Evolutionary conservation across 495 filamentous ascomycete genomes (phyloP), one percentile per base, ranked within the genome.

Genomic region (Entonaema liquescens): DNA sequence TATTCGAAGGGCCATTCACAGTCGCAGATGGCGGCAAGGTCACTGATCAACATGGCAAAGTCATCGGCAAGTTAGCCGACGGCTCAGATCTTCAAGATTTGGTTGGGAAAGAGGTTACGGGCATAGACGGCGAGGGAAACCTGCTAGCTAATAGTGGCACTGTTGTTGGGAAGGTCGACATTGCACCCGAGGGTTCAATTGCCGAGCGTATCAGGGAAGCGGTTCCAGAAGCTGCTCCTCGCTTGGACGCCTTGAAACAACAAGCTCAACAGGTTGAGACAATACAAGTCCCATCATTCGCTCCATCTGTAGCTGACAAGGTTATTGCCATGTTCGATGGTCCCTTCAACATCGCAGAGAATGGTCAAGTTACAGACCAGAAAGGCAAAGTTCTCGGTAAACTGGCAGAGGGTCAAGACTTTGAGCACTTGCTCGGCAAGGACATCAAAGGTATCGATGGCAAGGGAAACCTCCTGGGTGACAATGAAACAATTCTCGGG

Each of bases 41-140:
- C 68, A 84, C 88, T 17, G 90, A 92, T 73, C 84, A 86, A 38
- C 84, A 93, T 56, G 92, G 91, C 68, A 88, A 92, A 70, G 83
- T 91, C 55, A 85, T 95, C 64, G 92, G 92, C 52, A 87, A 88
- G 26, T 86, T 89, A 42, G 83, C 87, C 40, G 86, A 89, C 49
- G 92, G 90, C 47, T 87, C 90, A 72, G 88, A 85, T 86, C 50
- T 89, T 85, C 77, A 88, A 89, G 85, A 90, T 60, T 79, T 88
- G 35, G 87, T 95, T 58, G 93, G 93, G 25, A 83, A 87, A 67
- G 83, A 95, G 23, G 80, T 90, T 13, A 88, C 92, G 59, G 93
- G 93, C 19, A 91, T 95, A 42, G 93, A 95, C 71, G 85, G 90
- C 47, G 90, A 97, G 74, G 93, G 93, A 13, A 93, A 95, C 68